Conservation (phyloP, 495 filamentous ascomycete species). For the Chaetomium tenue region DNA sequence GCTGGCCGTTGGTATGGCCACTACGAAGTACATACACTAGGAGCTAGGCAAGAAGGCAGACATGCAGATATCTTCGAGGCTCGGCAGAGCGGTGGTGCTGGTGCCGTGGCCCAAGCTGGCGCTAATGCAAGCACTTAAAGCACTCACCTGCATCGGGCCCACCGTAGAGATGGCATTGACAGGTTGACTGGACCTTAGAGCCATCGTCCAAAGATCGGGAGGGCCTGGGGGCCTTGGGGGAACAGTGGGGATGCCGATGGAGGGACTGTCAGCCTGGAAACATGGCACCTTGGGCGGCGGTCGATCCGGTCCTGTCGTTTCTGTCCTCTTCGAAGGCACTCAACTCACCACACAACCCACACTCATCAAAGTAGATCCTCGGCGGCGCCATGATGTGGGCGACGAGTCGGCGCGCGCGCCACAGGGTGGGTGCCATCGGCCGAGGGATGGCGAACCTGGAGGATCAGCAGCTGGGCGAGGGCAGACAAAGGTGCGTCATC, state of each 20-base stretch:
- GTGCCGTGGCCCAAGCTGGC: not conserved
- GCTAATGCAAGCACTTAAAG: conserved; percentile 18
- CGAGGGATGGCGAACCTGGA: not conserved
- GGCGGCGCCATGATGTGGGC: not conserved
- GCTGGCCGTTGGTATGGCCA: too few species aligned
- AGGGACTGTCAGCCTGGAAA: too few species aligned
- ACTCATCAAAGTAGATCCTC: not conserved
- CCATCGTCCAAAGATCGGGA: not conserved
- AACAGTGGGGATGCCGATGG: too few species aligned
- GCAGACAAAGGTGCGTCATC: not conserved
- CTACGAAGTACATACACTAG: too few species aligned
- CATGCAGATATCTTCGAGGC: too few species aligned
- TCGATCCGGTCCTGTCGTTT: not conserved
- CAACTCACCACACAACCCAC: too few species aligned
- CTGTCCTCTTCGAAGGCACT: not conserved
- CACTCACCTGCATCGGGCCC: conserved; percentile 4
- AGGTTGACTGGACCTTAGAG: too few species aligned
- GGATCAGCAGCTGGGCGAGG: not conserved
- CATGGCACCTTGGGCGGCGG: too few species aligned
- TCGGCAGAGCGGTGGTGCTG: not conserved
- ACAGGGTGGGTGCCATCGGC: not conserved
- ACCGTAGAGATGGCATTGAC: not conserved
- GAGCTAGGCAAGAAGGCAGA: too few species aligned
- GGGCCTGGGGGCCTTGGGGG: not conserved
- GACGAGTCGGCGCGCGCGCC: not conserved